A percentile compares a stretch with the other conserved stretches of the same genome.
Evolutionary conservation across 2,329 filamentous ascomycete species (phyloP).

Genomic region (Trichoderma arundinaceum): DNA sequence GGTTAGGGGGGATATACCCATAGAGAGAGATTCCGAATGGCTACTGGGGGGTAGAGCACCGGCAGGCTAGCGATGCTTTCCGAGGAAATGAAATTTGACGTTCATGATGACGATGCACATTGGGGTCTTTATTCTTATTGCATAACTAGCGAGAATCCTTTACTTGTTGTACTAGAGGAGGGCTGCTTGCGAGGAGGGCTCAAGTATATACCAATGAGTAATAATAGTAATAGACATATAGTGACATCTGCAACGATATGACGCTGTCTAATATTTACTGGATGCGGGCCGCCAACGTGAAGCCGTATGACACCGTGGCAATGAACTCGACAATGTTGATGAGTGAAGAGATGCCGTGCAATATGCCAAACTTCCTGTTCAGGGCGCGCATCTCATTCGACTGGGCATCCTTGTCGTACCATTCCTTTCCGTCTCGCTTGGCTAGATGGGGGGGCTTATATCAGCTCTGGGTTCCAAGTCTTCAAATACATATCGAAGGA

Average conservation of each 20-base stretch:
- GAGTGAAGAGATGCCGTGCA: constrained; percentile 83
- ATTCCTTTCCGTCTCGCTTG: constrained; percentile 87
- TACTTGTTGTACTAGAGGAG: constrained; percentile 2
- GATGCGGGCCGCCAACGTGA: constrained; percentile 70
- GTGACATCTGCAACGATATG: background rate
- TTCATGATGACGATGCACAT: background rate
- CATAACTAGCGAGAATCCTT: constrained; percentile 11
- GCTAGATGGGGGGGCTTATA: constrained; percentile 54
- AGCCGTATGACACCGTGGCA: constrained; percentile 77
- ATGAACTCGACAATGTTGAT: constrained; percentile 76
- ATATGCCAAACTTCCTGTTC: constrained; percentile 76
- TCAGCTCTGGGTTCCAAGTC: constrained; percentile 34
- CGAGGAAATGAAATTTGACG: background rate
- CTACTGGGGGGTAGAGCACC: constrained; percentile 19
- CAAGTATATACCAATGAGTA: constrained; percentile 6
- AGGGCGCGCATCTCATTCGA: constrained; percentile 81
- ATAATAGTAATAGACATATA: background rate
- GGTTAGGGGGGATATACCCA: constrained; percentile 18
- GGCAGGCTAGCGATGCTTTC: constrained; percentile 21
- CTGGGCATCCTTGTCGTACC: constrained; percentile 77
- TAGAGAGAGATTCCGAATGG: constrained; percentile 17
- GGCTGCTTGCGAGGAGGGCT: background rate
- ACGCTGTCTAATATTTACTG: constrained; percentile 44
- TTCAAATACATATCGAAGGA: background rate
- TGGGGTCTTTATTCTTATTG: constrained; percentile 11